Evolutionary conservation across 768 basidiomycete species (phyloP).

Genomic region (Piloderma croceum): DNA sequence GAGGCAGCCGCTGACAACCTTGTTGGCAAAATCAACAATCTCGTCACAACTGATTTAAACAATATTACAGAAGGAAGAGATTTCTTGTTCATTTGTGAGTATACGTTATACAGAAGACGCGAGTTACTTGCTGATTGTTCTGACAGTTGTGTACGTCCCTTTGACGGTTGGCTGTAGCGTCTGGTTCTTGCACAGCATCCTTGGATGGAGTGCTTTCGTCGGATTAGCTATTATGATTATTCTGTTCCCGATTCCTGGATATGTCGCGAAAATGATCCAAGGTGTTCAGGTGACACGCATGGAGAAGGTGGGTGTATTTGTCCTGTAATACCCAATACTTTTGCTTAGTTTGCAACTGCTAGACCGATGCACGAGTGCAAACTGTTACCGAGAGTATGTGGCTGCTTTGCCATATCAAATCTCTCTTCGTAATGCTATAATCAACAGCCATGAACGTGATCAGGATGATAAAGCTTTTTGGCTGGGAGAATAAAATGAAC

Average conservation of each 20-base stretch:
- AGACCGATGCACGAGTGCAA: conserved; percentile 58
- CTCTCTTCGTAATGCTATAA: no score
- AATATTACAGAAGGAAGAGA: conserved; percentile 26
- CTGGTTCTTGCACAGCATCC: conserved; percentile 39
- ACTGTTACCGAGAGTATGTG: conserved; percentile 57
- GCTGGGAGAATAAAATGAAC: conserved; percentile 55
- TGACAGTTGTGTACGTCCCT: conserved; percentile 35
- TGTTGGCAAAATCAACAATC: conserved; percentile 39
- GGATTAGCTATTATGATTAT: conserved; percentile 50
- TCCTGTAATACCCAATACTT: conserved; percentile 19
- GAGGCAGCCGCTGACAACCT: conserved; percentile 15
- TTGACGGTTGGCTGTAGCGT: conserved; percentile 36
- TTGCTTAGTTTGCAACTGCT: conserved; percentile 47
- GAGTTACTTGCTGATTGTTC: no score
- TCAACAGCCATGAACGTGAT: conserved; percentile 48
- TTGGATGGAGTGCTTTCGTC: conserved; percentile 54
- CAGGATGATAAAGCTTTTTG: conserved; percentile 70
- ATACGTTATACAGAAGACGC: no score
- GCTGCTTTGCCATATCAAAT: no score
- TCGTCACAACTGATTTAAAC: conserved; percentile 37
- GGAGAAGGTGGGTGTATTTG: conserved; percentile 33
- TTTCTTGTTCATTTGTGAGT: conserved; percentile 9
- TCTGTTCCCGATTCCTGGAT: conserved; percentile 54
- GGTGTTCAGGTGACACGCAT: conserved; percentile 44
- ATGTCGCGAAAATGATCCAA: conserved; percentile 44